Conservation (phyloP, 139 green algal species). For the Chlorella sp. region DNA sequence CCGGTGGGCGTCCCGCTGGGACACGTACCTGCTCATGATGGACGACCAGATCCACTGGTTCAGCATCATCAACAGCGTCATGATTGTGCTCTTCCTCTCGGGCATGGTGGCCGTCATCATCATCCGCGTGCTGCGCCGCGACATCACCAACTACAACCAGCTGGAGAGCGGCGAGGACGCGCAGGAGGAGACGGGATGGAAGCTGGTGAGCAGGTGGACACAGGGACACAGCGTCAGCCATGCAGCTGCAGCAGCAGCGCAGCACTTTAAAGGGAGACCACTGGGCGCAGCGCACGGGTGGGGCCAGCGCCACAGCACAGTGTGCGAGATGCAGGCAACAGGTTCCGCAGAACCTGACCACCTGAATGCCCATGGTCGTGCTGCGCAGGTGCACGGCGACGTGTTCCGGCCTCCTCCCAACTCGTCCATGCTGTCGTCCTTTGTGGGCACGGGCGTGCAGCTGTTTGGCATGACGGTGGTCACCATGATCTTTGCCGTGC, state of each 20-base stretch:
- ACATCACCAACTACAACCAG: conserved; percentile 98
- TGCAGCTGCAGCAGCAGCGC: no score
- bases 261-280: no score
- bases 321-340: no score
- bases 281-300: no score
- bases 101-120: conserved; percentile 99
- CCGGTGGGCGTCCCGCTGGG: conserved; percentile 94
- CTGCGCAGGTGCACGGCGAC: conserved; percentile 90
- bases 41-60: conserved; percentile 99
- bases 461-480: conserved; percentile 88
- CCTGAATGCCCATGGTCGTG: no score
- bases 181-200: conserved; percentile 96
- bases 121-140: conserved; percentile 87
- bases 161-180: conserved; percentile 89
- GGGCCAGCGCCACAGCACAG: no score
- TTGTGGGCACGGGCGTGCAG: conserved; percentile 91
- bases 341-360: no score
- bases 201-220: conserved; percentile 85
- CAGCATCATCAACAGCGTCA: conserved; percentile 97
- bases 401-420: conserved; percentile 87
- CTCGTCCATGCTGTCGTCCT: conserved; percentile 75
- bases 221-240: no score
- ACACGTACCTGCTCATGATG: conserved; percentile 95
- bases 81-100: conserved; percentile 98
- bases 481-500: conserved; percentile 93